These are phyloP conservation scores for Guyanaporus albipodus DNA, from an alignment of 768 basidiomycete species.

Conservation along the genomic window DNA sequence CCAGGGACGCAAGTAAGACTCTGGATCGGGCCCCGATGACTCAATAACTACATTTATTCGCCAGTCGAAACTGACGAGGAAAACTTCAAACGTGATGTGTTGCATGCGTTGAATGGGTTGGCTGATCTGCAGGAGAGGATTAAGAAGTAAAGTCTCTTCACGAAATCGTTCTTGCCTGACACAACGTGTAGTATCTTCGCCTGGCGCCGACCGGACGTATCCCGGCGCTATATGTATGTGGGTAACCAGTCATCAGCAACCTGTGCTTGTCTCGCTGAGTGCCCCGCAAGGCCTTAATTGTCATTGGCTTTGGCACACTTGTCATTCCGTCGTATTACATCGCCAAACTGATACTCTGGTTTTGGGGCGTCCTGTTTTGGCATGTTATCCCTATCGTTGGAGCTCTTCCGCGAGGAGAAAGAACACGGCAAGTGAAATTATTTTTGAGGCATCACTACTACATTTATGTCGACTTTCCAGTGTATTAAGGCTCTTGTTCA, in stretches of 20 bases:
- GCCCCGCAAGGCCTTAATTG: slow-evolving; percentile 33
- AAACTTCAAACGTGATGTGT: slow-evolving; percentile 40
- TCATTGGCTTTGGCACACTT: slow-evolving; percentile 37
- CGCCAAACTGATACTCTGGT: slow-evolving; percentile 43
- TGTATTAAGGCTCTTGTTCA: slow-evolving; percentile 43
- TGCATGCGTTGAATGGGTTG: slow-evolving; percentile 43
- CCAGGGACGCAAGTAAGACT: slow-evolving; percentile 7
- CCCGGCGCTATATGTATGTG: slow-evolving; percentile 47
- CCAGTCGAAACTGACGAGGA: slow-evolving; percentile 21
- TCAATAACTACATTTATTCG: not conserved
- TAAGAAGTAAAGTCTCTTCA: slow-evolving; percentile 45
- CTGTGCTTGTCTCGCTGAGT: slow-evolving; percentile 1
- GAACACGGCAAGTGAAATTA: slow-evolving; percentile 38
- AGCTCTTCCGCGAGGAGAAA: slow-evolving; percentile 44
- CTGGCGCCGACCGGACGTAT: slow-evolving; percentile 57
- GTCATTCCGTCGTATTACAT: slow-evolving; percentile 49
- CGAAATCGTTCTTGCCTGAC: slow-evolving; percentile 1
- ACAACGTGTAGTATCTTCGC: slow-evolving; percentile 48
- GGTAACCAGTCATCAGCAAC: slow-evolving; percentile 21
- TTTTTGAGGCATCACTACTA: not conserved
- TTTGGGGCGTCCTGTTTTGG: slow-evolving; percentile 57
- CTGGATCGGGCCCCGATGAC: not conserved
- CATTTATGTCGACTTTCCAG: slow-evolving; percentile 28
- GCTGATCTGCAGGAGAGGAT: slow-evolving; percentile 62
- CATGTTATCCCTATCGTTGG: slow-evolving; percentile 55